Evolutionary conservation across 805 yeast species (phyloP).

Genomic region (Kuraishia hungarica): DNA sequence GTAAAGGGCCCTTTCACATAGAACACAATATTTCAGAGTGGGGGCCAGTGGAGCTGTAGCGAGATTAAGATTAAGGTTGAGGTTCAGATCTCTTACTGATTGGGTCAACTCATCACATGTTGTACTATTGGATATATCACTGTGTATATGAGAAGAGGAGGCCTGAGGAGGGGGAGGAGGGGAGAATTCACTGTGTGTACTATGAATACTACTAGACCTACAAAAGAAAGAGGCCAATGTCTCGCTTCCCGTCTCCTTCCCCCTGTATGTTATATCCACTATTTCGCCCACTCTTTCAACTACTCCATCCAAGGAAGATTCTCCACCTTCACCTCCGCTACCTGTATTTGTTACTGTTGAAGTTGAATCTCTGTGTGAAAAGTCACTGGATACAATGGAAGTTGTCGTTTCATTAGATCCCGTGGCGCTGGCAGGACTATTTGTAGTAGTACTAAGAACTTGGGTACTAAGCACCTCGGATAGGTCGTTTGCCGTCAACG

Average conservation of each 20-base stretch:
- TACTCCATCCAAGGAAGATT: not conserved
- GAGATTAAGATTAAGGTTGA: too few relatives aligned
- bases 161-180: not conserved
- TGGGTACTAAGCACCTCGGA: too few relatives aligned
- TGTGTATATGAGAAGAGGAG: slow-evolving; percentile 19
- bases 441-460: too few relatives aligned
- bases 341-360: not conserved
- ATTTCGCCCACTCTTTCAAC: too few relatives aligned
- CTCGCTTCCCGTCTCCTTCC: not conserved
- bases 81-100: not conserved
- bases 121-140: slow-evolving; percentile 7
- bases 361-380: not conserved
- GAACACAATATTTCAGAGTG: slow-evolving; percentile 44
- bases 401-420: not conserved
- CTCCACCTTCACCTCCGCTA: not conserved
- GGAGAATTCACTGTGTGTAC: not conserved
- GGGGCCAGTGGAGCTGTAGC: slow-evolving; percentile 27
- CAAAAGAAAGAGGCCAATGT: not conserved
- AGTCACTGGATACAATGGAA: not conserved
- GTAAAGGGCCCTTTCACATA: slow-evolving; percentile 63
- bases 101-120: not conserved
- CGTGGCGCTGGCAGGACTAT: too few relatives aligned
- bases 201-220: not conserved
- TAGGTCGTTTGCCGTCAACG: not conserved
- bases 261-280: not conserved